Percentiles rank a stretch among this genome's conserved stretches.
These are phyloP conservation scores for Phialocephala sp. DNA, from an alignment of 2,329 filamentous ascomycete species.

Conservation along the genomic window DNA sequence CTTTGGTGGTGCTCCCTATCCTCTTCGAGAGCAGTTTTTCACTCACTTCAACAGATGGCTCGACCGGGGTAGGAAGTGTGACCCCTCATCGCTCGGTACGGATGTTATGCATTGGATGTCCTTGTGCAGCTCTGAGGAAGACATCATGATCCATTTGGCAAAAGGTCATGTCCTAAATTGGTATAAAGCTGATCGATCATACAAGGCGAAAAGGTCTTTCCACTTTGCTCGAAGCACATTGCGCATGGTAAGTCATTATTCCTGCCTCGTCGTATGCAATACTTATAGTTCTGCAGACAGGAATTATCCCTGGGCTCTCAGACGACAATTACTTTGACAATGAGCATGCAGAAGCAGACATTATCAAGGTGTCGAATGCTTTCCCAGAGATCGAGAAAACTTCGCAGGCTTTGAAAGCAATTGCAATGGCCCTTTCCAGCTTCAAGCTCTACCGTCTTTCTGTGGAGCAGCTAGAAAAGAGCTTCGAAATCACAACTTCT, in stretches of 20 bases:
- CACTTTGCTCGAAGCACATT: constrained; percentile 1
- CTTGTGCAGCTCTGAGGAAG: constrained; percentile 1
- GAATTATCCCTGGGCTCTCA: not conserved
- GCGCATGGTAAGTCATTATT: not conserved
- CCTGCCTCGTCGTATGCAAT: too few species aligned
- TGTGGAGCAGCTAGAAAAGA: not conserved
- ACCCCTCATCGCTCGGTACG: not conserved
- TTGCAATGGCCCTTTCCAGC: constrained; percentile 10
- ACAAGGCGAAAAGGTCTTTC: not conserved
- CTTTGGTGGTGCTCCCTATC: not conserved
- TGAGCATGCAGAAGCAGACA: constrained; percentile 3
- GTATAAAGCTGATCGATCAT: not conserved
- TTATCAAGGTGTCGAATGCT: not conserved
- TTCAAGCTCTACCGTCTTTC: not conserved
- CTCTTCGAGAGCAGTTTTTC: constrained; percentile 6
- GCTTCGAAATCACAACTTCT: not conserved
- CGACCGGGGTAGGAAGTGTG: not conserved
- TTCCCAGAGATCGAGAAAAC: constrained; percentile 7
- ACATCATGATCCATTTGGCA: not conserved
- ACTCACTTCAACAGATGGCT: not conserved
- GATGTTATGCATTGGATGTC: not conserved
- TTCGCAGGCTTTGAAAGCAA: constrained; percentile 4
- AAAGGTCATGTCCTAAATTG: constrained; percentile 15
- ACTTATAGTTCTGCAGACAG: not conserved
- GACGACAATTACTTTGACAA: not conserved